Base-by-base conservation (phyloP, 2,329 filamentous ascomycete genomes). In the Talaromyces amestolkiae region DNA sequence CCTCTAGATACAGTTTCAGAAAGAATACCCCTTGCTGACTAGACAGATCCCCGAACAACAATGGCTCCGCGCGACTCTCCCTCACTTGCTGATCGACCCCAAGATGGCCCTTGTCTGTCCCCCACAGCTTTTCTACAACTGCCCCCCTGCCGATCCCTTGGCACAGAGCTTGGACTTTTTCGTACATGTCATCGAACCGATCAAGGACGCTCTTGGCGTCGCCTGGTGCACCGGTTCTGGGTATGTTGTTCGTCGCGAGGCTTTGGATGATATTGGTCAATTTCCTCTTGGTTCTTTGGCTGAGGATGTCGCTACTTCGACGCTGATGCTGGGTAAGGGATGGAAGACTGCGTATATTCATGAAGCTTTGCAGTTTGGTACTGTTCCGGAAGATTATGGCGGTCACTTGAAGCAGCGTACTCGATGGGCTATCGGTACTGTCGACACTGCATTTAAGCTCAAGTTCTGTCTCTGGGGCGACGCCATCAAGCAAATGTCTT, bases 221-320 rank as follows among this genome's bases (percentile, higher is more conserved):
- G 86, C 86, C n/a, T 87, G 86, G 82, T 88, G 86, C 69, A 86
- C 85, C n/a, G 87, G 87, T 4, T 88, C 86, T 5, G 87, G 87
- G 7, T 89, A 87, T 68, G 77, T 86, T 4, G 81, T 84, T 33
- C 84, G 86, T 3, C 84, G 86, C n/a, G 75, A 81, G 62, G 87
- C 87, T 6, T 77, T 89, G 3, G 83, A 86, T 19, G 80, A 84
- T 22, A 87, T 89, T 66, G 87, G 86, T 69, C 85, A 86, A 69
- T 89, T 87, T 68, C 87, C 86, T 0, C 80, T 84, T 1, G 85
- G 83, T 15, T 87, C 85, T 4, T 76, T 89, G 8, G 83, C 85
- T 4, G 87, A 89, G 72, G 87, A 89, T 70, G 82, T 86, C 2
- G 83, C 81, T 58, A 87, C 84, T 2, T 88, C 86, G 6, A 85